phyloP scores from a whole-genome alignment of 2,329 filamentous ascomycete species.

The Epichloe bromicola region DNA sequence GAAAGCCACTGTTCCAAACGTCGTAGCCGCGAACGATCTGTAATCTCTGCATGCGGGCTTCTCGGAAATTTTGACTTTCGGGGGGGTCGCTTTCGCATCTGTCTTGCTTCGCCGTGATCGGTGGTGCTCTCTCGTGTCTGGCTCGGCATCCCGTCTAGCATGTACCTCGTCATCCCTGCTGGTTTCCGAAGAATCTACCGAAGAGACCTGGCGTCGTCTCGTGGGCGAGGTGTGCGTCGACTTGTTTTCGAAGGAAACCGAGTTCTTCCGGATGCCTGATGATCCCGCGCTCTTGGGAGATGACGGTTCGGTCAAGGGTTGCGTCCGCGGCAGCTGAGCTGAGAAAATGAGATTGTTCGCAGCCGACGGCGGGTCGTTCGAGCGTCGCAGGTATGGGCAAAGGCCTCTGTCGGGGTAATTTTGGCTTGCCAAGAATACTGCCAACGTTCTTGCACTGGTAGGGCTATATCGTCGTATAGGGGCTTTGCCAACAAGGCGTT shows the following conservation, averaged over 20 bases:
- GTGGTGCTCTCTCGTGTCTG: background rate
- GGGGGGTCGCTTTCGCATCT: background rate
- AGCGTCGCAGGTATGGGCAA: conserved; percentile 40
- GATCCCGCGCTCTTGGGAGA: background rate
- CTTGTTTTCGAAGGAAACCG: background rate
- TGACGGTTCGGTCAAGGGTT: background rate
- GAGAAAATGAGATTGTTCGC: conserved; percentile 35
- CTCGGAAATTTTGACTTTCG: conserved; percentile 29
- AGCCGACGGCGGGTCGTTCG: conserved; percentile 30
- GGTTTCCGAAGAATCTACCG: conserved; percentile 2
- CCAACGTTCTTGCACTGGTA: conserved; percentile 69
- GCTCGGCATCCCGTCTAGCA: background rate
- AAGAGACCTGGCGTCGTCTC: background rate
- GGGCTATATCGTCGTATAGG: conserved; percentile 69
- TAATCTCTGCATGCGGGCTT: conserved; percentile 39
- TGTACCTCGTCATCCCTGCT: background rate
- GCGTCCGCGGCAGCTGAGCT: conserved; percentile 10
- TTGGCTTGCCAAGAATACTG: conserved; percentile 67
- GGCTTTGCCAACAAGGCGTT: conserved; percentile 48
- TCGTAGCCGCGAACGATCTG: conserved; percentile 46
- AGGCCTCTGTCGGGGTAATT: conserved; percentile 61
- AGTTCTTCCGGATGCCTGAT: background rate
- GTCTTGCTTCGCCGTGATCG: background rate
- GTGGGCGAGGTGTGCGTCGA: background rate
- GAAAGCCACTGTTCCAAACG: conserved; percentile 53